phyloP scores from a whole-genome alignment of 495 filamentous ascomycete genomes.

The Daldinia loculata region DNA sequence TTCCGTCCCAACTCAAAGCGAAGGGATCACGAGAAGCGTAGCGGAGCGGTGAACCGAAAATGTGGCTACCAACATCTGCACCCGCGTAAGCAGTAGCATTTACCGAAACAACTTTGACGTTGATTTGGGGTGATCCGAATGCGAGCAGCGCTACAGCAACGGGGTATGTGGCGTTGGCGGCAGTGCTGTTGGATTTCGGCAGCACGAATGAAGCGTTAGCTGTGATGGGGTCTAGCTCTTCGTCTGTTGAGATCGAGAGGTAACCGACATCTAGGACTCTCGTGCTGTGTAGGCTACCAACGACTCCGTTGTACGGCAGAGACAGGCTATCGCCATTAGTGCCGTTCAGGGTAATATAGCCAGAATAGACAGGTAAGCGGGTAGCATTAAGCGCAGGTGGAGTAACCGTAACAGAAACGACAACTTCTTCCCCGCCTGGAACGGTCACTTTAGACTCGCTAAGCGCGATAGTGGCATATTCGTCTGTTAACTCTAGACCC shows the following conservation, averaged over 20 bases:
- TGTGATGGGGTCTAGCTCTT: constrained; percentile 42
- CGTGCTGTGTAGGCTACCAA: constrained; percentile 53
- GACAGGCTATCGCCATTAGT: constrained; percentile 58
- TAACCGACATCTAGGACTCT: constrained; percentile 49
- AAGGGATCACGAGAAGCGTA: constrained; percentile 53
- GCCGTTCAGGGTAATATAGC: constrained; percentile 61
- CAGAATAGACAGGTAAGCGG: constrained; percentile 62
- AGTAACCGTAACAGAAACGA: constrained; percentile 53
- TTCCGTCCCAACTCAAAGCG: constrained; percentile 52
- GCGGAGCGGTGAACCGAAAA: constrained; percentile 52
- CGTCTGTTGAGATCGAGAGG: constrained; percentile 49
- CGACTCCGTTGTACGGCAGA: constrained; percentile 61
- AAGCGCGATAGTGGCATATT: constrained; percentile 50
- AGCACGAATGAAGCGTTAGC: constrained; percentile 54
- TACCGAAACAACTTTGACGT: constrained; percentile 53
- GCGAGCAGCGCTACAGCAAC: constrained; percentile 47
- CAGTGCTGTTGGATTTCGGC: constrained; percentile 43
- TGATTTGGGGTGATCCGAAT: constrained; percentile 57
- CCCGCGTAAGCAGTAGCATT: constrained; percentile 18
- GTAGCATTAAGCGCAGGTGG: constrained; percentile 53
- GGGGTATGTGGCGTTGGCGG: constrained; percentile 43
- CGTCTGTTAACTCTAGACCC: constrained; percentile 46
- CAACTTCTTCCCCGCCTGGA: constrained; percentile 48
- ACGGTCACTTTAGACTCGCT: constrained; percentile 47
- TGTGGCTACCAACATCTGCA: constrained; percentile 49